Percentiles rank a stretch among this genome's conserved stretches.
Conservation (phyloP, 306 rosid genomes). For the Dalbergia cochinchinensis region DNA sequence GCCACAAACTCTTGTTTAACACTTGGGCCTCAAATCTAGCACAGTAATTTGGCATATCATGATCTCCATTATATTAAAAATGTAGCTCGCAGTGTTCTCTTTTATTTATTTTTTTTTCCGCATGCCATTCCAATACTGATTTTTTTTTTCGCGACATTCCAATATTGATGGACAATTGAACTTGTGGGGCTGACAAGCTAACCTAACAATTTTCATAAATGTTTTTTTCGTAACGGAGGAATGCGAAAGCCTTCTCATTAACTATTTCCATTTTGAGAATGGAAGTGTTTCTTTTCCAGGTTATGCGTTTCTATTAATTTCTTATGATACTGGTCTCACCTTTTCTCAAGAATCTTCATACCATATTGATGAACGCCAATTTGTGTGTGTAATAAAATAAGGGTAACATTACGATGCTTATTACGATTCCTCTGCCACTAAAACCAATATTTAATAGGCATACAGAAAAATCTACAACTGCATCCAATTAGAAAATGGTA, state of each 20-base stretch:
- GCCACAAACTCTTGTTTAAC: background rate
- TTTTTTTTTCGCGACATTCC: background rate
- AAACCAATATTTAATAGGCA: constrained; percentile 26
- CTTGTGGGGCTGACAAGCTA: constrained; percentile 7
- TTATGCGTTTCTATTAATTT: constrained; percentile 32
- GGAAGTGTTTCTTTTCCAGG: background rate
- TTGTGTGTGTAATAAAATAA: constrained; percentile 22
- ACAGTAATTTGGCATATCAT: background rate
- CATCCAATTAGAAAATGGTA: constrained; percentile 45
- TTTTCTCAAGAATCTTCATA: constrained; percentile 37
- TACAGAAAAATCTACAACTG: constrained; percentile 26
- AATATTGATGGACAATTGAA: background rate
- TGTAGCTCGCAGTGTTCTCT: background rate
- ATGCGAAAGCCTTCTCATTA: background rate
- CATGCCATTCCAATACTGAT: background rate
- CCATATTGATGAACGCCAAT: constrained; percentile 34
- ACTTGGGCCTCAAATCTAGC: background rate
- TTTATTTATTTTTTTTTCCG: background rate
- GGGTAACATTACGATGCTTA: constrained; percentile 15
- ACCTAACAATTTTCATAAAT: background rate
- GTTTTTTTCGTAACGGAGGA: background rate
- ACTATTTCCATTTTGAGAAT: constrained; percentile 18
- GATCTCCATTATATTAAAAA: background rate
- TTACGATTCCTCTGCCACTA: constrained; percentile 45
- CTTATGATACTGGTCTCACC: background rate